Conservation (phyloP, 2,329 filamentous ascomycete species). For the Monilinia fructicola region DNA sequence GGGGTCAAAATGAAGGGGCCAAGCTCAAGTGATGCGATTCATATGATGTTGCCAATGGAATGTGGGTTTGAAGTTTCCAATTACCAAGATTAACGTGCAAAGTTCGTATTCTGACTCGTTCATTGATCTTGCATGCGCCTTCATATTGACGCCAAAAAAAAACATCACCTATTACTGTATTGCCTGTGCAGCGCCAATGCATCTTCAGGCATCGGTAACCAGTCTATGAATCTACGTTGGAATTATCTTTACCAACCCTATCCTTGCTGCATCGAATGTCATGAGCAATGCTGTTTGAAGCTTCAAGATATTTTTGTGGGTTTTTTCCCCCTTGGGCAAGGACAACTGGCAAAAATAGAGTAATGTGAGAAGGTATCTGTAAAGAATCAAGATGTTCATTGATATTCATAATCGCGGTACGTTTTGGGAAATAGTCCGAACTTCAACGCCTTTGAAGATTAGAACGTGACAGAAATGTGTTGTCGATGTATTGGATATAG, state of each 20-base stretch:
- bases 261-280: conserved; percentile 17
- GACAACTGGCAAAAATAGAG: conserved; percentile 21
- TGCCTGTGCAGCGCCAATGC: conserved; percentile 10
- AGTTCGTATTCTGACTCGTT: conserved; percentile 22
- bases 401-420: background rate
- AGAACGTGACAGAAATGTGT: background rate
- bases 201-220: conserved; percentile 13
- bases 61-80: conserved; percentile 11
- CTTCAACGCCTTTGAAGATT: background rate
- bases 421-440: background rate
- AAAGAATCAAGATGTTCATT: background rate
- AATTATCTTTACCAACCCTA: conserved; percentile 1
- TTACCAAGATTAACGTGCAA: conserved; percentile 17
- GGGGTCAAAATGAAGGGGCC: background rate
- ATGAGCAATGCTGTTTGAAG: no score
- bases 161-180: background rate
- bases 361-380: background rate
- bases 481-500: background rate
- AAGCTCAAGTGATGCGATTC: background rate
- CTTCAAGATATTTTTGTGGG: conserved; percentile 5
- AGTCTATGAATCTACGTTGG: background rate
- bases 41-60: background rate
- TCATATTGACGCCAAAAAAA: conserved; percentile 3
- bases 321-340: background rate
- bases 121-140: conserved; percentile 1